Evolutionary conservation across 2,329 filamentous ascomycete species (phyloP), one percentile per base, ranked within the genome.

Genomic region (Graphium sp.): DNA sequence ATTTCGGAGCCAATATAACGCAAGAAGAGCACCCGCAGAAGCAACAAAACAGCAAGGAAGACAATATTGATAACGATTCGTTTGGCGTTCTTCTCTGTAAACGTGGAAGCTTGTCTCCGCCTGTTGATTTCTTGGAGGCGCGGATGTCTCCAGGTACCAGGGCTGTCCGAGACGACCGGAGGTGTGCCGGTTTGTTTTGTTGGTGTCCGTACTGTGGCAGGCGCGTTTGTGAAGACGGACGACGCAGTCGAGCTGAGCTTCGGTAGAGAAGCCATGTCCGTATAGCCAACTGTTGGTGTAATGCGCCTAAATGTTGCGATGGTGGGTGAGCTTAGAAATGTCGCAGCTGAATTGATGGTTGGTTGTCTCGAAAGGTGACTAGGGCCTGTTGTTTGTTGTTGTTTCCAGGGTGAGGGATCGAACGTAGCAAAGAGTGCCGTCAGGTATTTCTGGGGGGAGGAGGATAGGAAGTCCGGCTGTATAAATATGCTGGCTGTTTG

Each of bases 111-210:
- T 48, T 81, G 75, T 46, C 84, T 80, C 29, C 89, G 74, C 36
- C 68, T 67, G 11, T 79, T 73, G 46, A 98, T 91, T 53, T 95
- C 87, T 43, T 83, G 67, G 38, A 94, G 65, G 37, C 77, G 74
- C 19, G 89, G 89, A 49, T 98, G 89, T 44, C 74, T 71, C 87
- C 89, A 98, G 46, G 75, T 82, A 31, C 87, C 85, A 6, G 81
- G 67, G 41, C 65, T 71, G 30, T 71, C 66, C 17, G 51, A 45
- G 23, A 40, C 37, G 14, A 44, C 36, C 1, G 50, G 37, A 12
- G 48, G 32, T 24, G 51, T 47, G 27, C 35, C 43, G 18, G 4
- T 22, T 6, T n/a, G 27, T 12, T 12, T 22, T 12, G 4, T 2
- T n/a, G 7, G 6, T 17, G 27, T 18, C 10, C 15, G 26, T 5